Percentiles rank a stretch among this genome's conserved stretches.
Conservation (phyloP, 139 green algal species). For the Protoeuglena noctilucae region DNA sequence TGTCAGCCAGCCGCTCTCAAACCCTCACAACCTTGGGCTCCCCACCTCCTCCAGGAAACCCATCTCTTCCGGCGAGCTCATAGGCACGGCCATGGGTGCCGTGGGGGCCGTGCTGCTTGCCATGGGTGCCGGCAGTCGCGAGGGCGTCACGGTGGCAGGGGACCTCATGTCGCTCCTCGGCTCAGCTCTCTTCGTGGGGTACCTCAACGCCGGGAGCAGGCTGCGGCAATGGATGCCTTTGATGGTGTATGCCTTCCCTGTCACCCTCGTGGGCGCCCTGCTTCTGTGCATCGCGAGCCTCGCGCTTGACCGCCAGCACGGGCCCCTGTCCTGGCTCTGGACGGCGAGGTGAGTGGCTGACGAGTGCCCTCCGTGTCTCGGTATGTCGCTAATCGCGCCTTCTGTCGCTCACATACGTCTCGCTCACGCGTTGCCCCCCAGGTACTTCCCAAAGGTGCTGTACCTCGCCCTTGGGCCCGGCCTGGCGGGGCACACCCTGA, state of each 20-base stretch:
- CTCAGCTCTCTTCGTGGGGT: slow-evolving; percentile 32
- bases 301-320: too few relatives aligned
- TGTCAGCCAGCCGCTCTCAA: too few relatives aligned
- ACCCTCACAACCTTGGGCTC: too few relatives aligned
- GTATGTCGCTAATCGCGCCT: too few relatives aligned
- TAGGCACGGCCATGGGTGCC: slow-evolving; percentile 23
- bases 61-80: slow-evolving; percentile 40
- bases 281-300: too few relatives aligned
- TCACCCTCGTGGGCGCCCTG: too few relatives aligned
- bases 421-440: too few relatives aligned
- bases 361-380: not conserved
- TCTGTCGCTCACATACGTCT: too few relatives aligned
- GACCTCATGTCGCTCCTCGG: slow-evolving; percentile 38
- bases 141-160: slow-evolving; percentile 30
- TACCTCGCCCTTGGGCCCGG: slow-evolving; percentile 51
- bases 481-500: slow-evolving; percentile 52
- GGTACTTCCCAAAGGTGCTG: slow-evolving; percentile 29
- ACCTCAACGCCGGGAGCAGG: slow-evolving; percentile 17
- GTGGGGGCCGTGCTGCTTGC: slow-evolving; percentile 28
- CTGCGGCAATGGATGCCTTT: slow-evolving; percentile 49
- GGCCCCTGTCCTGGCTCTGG: too few relatives aligned
- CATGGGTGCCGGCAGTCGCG: slow-evolving; percentile 5
- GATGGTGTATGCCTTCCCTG: slow-evolving; percentile 51
- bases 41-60: slow-evolving; percentile 25
- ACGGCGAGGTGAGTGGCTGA: too few relatives aligned